Conservation (phyloP, 371 early-diverging fungal genomes). For the Circinella minor region DNA sequence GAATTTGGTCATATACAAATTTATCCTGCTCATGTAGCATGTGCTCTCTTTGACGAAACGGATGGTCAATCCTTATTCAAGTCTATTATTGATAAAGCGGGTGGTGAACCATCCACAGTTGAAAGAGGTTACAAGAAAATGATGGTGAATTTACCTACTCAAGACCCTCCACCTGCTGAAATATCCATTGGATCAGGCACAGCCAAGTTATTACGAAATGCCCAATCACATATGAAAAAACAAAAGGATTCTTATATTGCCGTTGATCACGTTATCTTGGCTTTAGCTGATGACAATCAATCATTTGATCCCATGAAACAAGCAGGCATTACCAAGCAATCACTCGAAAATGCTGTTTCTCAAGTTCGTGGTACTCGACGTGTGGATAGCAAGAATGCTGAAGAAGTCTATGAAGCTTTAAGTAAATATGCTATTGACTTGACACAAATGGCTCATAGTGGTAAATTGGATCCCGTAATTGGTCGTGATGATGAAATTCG, state of each 20-base stretch:
- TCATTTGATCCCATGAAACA: conserved; percentile 67
- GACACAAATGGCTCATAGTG: conserved; percentile 76
- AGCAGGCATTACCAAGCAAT: conserved; percentile 72
- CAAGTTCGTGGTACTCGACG: conserved; percentile 84
- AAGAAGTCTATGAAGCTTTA: conserved; percentile 85
- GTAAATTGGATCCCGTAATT: conserved; percentile 87
- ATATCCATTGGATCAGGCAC: conserved; percentile 68
- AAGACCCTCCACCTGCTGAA: conserved; percentile 85
- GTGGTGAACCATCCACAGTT: conserved; percentile 73
- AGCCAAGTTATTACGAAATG: conserved; percentile 66
- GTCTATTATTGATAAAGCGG: conserved; percentile 79
- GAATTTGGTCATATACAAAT: conserved; percentile 82
- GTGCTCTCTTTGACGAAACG: conserved; percentile 79
- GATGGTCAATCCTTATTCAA: conserved; percentile 68
- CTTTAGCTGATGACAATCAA: conserved; percentile 72
- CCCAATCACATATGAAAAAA: conserved; percentile 77
- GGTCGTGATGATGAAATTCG: conserved; percentile 90
- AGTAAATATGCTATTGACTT: conserved; percentile 95
- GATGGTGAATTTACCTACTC: conserved; percentile 81
- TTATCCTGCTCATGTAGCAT: conserved; percentile 81
- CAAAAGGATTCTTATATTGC: conserved; percentile 89
- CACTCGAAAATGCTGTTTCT: conserved; percentile 79
- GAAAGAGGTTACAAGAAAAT: conserved; percentile 82
- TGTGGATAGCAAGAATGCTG: conserved; percentile 86
- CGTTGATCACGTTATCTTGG: conserved; percentile 87